A percentile compares a stretch with the other conserved stretches of the same genome.
These are phyloP conservation scores for Russula dissimulans DNA, from an alignment of 768 basidiomycete species.

Conservation along the genomic window DNA sequence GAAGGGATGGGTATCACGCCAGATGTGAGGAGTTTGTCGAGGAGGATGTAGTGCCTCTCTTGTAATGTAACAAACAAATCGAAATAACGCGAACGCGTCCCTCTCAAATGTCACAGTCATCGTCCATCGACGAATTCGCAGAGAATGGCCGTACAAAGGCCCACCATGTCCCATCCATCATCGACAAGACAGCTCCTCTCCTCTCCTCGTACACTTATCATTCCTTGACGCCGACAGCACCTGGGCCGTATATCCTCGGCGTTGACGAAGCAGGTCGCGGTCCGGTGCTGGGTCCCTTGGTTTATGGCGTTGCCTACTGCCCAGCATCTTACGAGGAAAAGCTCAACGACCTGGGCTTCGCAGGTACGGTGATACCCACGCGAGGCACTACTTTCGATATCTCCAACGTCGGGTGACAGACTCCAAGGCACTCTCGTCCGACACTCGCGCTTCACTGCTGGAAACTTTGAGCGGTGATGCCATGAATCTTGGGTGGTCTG, in stretches of 20 bases:
- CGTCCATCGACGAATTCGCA: background rate
- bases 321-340: slow-evolving; percentile 65
- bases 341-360: slow-evolving; percentile 79
- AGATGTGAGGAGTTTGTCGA: slow-evolving; percentile 17
- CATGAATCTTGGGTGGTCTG: slow-evolving; percentile 70
- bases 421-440: slow-evolving; percentile 81
- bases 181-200: slow-evolving; percentile 48
- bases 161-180: slow-evolving; percentile 43
- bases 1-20: slow-evolving; percentile 20
- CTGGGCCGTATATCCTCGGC: slow-evolving; percentile 85
- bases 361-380: slow-evolving; percentile 42
- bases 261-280: slow-evolving; percentile 99
- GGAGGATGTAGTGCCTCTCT: slow-evolving; percentile 1
- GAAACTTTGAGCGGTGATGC: slow-evolving; percentile 61
- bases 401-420: slow-evolving; percentile 40
- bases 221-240: slow-evolving; percentile 56
- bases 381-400: background rate
- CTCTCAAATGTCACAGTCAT: slow-evolving; percentile 1
- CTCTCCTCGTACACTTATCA: slow-evolving; percentile 71
- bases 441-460: slow-evolving; percentile 55
- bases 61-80: slow-evolving; percentile 9
- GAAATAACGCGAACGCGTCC: slow-evolving; percentile 19
- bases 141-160: background rate
- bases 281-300: slow-evolving; percentile 90
- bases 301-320: slow-evolving; percentile 94